phyloP scores from a whole-genome alignment of 1,284 basidiomycete species.

The Neolentinus lepideus region DNA sequence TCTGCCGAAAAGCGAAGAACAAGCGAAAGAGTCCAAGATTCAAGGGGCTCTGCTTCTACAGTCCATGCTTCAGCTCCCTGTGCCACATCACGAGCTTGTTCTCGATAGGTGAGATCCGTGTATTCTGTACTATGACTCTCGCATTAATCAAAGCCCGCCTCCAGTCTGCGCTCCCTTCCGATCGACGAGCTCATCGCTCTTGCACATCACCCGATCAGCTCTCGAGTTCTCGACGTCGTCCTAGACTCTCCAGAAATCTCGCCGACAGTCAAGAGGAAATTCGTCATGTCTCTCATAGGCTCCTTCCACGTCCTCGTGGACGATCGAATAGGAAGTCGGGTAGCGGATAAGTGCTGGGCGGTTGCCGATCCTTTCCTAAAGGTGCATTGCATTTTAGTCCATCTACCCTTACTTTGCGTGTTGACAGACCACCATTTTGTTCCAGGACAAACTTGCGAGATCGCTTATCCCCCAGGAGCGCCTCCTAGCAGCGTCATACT shows the following conservation, averaged over 20 bases:
- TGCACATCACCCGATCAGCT: conserved; percentile 68
- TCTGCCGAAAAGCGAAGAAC: conserved; percentile 13
- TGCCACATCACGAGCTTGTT: conserved; percentile 59
- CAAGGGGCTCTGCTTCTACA: conserved; percentile 86
- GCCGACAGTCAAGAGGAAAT: conserved; percentile 58
- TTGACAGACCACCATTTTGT: not conserved
- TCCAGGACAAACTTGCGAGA: conserved; percentile 85
- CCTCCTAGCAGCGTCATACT: conserved; percentile 67
- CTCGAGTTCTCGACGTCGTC: conserved; percentile 76
- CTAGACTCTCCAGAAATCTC: conserved; percentile 65
- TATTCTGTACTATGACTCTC: not conserved
- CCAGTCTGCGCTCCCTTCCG: conserved; percentile 54
- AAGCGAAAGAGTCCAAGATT: conserved; percentile 56
- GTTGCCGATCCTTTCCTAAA: conserved; percentile 86
- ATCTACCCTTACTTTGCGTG: not conserved
- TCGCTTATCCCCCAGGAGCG: conserved; percentile 69
- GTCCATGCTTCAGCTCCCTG: conserved; percentile 62
- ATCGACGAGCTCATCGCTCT: conserved; percentile 58
- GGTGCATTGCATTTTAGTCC: conserved; percentile 34
- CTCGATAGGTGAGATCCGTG: conserved; percentile 49
- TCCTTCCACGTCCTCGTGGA: conserved; percentile 75
- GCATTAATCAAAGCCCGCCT: not conserved
- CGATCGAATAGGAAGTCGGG: conserved; percentile 82
- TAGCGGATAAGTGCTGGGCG: conserved; percentile 84
- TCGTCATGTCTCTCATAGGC: conserved; percentile 71